phyloP scores from a whole-genome alignment of 2,329 filamentous ascomycete genomes.

The Penicillium decumbens region DNA sequence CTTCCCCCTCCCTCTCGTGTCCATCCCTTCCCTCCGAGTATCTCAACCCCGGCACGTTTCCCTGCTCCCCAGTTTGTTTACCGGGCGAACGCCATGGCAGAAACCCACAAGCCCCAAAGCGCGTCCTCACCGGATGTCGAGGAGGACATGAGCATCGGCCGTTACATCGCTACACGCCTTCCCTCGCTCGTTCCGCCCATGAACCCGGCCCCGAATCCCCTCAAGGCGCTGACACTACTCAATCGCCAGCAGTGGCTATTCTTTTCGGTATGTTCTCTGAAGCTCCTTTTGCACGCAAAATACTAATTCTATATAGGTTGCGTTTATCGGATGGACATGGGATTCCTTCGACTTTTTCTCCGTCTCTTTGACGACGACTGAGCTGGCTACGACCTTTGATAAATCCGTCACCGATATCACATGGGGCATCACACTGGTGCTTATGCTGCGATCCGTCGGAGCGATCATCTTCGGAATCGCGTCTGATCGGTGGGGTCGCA shows the following conservation, averaged over 20 bases:
- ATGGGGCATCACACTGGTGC: constrained; percentile 54
- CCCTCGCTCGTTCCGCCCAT: constrained; percentile 54
- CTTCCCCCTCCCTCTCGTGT: not conserved
- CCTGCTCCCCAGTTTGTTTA: not conserved
- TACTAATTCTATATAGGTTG: constrained; percentile 26
- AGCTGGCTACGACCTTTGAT: constrained; percentile 52
- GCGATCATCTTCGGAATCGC: constrained; percentile 54
- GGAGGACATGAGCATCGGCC: constrained; percentile 32
- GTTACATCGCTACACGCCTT: constrained; percentile 52
- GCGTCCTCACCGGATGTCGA: constrained; percentile 20
- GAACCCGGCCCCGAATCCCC: constrained; percentile 52
- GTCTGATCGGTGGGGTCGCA: constrained; percentile 52
- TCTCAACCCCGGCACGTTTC: not conserved
- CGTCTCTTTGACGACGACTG: constrained; percentile 53
- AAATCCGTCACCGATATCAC: constrained; percentile 56
- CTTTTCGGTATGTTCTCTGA: constrained; percentile 40
- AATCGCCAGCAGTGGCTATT: constrained; percentile 57
- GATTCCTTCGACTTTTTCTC: constrained; percentile 61
- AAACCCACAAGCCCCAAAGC: constrained; percentile 3
- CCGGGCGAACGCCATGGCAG: constrained; percentile 13
- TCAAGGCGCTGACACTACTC: constrained; percentile 48
- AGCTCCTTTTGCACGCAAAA: not conserved
- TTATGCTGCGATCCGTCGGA: constrained; percentile 60
- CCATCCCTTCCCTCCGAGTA: not conserved
- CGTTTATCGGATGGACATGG: constrained; percentile 50